These are phyloP conservation scores for Macrolepiota dolichaula DNA, from an alignment of 768 basidiomycete genomes.

Conservation along the genomic window DNA sequence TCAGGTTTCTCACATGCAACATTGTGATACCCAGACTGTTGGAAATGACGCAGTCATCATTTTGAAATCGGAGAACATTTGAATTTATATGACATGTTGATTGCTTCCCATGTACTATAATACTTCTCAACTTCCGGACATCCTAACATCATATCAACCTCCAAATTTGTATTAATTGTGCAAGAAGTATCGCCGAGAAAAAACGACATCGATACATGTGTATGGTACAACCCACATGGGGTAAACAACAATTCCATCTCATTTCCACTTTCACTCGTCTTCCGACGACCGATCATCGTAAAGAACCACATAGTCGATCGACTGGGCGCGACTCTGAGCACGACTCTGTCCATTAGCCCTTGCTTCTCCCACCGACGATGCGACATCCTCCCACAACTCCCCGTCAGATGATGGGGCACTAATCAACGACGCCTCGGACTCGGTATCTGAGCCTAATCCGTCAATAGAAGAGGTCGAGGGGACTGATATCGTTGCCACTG, in stretches of 20 bases:
- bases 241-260: neutral
- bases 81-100: neutral
- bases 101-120: neutral
- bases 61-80: slow-evolving; percentile 13
- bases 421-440: slow-evolving; percentile 53
- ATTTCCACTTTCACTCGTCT: neutral
- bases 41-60: slow-evolving; percentile 33
- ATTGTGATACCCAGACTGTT: slow-evolving; percentile 26
- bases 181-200: too few species aligned
- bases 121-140: neutral
- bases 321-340: slow-evolving; percentile 22
- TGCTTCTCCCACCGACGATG: slow-evolving; percentile 27
- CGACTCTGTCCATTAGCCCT: slow-evolving; percentile 8
- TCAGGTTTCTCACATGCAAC: slow-evolving; percentile 22
- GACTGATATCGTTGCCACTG: slow-evolving; percentile 15
- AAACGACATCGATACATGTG: neutral
- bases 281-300: slow-evolving; percentile 48
- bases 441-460: slow-evolving; percentile 17
- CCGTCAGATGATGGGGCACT: slow-evolving; percentile 55
- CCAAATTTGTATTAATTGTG: neutral
- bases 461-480: slow-evolving; percentile 16
- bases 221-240: slow-evolving; percentile 3
- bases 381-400: slow-evolving; percentile 58
- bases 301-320: slow-evolving; percentile 65
- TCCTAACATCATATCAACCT: neutral